Evolutionary conservation across 2,329 filamentous ascomycete genomes (phyloP).

Genomic region (Hymenoscyphus albidus): DNA sequence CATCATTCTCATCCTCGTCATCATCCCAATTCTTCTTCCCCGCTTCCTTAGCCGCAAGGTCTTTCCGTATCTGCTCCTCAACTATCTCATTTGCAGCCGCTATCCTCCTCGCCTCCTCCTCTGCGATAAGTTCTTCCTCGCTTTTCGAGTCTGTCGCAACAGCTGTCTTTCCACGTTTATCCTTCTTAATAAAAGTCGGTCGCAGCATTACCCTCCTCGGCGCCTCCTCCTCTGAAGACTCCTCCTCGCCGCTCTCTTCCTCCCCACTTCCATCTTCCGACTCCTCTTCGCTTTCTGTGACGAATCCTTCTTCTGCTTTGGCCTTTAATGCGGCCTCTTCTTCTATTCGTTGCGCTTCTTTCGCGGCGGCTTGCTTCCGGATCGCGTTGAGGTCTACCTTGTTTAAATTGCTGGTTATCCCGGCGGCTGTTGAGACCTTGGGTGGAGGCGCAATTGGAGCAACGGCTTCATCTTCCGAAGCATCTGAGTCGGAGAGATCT

Average conservation of each 20-base stretch:
- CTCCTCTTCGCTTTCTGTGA: slow-evolving; percentile 51
- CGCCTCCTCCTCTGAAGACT: slow-evolving; percentile 48
- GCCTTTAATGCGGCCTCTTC: slow-evolving; percentile 41
- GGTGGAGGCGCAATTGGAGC: slow-evolving; percentile 49
- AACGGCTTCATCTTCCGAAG: slow-evolving; percentile 42
- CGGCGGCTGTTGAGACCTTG: slow-evolving; percentile 53
- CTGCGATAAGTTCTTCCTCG: slow-evolving; percentile 43
- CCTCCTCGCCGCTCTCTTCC: slow-evolving; percentile 52
- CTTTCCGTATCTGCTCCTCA: slow-evolving; percentile 82
- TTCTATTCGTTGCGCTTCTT: slow-evolving; percentile 46
- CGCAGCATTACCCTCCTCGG: slow-evolving; percentile 56
- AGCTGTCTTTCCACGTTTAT: slow-evolving; percentile 41
- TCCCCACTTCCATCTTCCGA: slow-evolving; percentile 29
- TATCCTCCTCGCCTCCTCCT: slow-evolving; percentile 61
- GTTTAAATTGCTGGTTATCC: slow-evolving; percentile 50
- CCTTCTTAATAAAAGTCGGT: slow-evolving; percentile 61
- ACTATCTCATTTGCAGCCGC: slow-evolving; percentile 75
- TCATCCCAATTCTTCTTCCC: slow-evolving; percentile 84
- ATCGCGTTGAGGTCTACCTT: slow-evolving; percentile 51
- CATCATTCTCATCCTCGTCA: slow-evolving; percentile 63
- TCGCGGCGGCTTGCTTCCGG: slow-evolving; percentile 43
- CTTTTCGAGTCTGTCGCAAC: slow-evolving; percentile 34
- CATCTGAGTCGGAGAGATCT: slow-evolving; percentile 44
- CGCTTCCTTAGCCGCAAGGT: slow-evolving; percentile 68
- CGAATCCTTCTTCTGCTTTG: slow-evolving; percentile 57